Percentiles rank a stretch among this genome's conserved stretches.
Evolutionary conservation across 2,329 filamentous ascomycete species (phyloP).

Genomic region (Monosporascus sp.): DNA sequence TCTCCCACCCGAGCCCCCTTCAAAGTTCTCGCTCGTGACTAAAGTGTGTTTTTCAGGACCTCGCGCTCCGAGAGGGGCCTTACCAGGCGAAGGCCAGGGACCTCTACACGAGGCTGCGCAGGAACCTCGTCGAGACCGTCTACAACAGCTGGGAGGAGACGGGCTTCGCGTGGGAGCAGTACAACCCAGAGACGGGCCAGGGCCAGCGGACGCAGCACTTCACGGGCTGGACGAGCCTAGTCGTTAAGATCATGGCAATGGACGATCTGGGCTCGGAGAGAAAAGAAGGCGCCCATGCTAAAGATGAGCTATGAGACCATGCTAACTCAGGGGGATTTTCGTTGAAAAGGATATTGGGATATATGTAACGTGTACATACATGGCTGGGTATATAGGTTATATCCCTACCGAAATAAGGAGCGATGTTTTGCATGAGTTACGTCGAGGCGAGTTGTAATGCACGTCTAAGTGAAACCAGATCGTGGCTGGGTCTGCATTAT

Average conservation of each 20-base stretch:
- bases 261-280: conserved; percentile 52
- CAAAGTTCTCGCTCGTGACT: conserved; percentile 1
- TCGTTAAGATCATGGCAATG: conserved; percentile 97
- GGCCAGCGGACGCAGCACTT: conserved; percentile 98
- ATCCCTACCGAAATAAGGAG: no score
- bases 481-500: no score
- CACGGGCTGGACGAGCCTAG: conserved; percentile 96
- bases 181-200: conserved; percentile 84
- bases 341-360: not conserved
- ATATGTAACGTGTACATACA: not conserved
- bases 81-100: conserved; percentile 62
- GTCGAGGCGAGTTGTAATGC: no score
- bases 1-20: not conserved
- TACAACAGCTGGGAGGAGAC: conserved; percentile 85
- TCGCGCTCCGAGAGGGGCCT: conserved; percentile 62
- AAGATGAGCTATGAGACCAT: conserved; percentile 42
- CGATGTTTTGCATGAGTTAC: no score
- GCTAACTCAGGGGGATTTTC: not conserved
- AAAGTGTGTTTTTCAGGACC: conserved; percentile 41
- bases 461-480: no score
- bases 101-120: conserved; percentile 71
- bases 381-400: not conserved
- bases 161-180: conserved; percentile 98
- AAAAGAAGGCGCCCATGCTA: conserved; percentile 18
- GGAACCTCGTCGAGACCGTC: conserved; percentile 83